Evolutionary conservation across 2,329 filamentous ascomycete genomes (phyloP).

Genomic region (Epichloe glyceriae): DNA sequence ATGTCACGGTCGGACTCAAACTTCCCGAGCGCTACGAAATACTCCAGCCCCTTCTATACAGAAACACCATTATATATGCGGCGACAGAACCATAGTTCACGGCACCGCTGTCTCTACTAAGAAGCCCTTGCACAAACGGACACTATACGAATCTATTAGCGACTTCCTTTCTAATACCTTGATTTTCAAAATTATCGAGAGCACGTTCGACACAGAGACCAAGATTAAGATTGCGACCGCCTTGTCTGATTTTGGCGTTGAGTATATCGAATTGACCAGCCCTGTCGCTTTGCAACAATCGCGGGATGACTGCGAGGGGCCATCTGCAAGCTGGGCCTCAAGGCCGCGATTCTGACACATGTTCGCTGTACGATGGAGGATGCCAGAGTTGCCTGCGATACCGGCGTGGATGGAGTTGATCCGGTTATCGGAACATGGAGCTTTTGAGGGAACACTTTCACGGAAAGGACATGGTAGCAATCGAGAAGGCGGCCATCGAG

Average conservation of each 20-base stretch:
- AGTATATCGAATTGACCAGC: slow-evolving; percentile 57
- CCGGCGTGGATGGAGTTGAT: slow-evolving; percentile 32
- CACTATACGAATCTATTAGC: slow-evolving; percentile 6
- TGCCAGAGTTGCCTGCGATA: slow-evolving; percentile 1
- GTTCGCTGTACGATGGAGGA: slow-evolving; percentile 13
- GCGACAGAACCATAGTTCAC: neutral
- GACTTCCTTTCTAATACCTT: slow-evolving; percentile 8
- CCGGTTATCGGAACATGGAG: slow-evolving; percentile 61
- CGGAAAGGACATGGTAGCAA: slow-evolving; percentile 80
- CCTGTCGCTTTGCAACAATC: slow-evolving; percentile 63
- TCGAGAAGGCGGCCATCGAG: slow-evolving; percentile 42
- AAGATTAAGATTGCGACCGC: slow-evolving; percentile 39
- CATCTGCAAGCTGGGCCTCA: slow-evolving; percentile 88
- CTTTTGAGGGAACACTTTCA: slow-evolving; percentile 70
- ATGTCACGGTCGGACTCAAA: too few species aligned
- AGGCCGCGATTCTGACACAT: slow-evolving; percentile 26
- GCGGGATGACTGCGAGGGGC: slow-evolving; percentile 71
- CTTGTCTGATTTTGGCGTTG: slow-evolving; percentile 9
- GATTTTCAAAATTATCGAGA: slow-evolving; percentile 9
- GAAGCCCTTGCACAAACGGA: slow-evolving; percentile 2
- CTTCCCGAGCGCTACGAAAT: too few species aligned
- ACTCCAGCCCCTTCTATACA: too few species aligned
- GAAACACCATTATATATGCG: neutral
- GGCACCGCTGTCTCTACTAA: neutral
- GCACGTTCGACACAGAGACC: slow-evolving; percentile 42